Percentiles rank a stretch among this genome's conserved stretches.
These are phyloP conservation scores for Exophiala sp. DNA, from an alignment of 2,329 filamentous ascomycete species.

Conservation along the genomic window DNA sequence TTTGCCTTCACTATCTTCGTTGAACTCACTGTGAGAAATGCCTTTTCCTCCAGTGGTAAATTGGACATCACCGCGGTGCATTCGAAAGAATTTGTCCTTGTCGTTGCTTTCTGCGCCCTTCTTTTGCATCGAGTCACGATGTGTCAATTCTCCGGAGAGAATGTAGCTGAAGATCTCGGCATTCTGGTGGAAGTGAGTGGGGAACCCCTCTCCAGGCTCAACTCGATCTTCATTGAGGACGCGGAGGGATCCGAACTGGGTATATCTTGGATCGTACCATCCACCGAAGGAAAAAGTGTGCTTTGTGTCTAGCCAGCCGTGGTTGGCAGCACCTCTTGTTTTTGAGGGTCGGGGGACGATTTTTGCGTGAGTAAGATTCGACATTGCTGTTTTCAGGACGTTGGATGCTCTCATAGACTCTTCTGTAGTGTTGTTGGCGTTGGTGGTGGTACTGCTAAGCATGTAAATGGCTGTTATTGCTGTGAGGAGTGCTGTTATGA, in stretches of 20 bases:
- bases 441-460: constrained; percentile 14
- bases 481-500: constrained; percentile 21
- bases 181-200: constrained; percentile 78
- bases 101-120: constrained; percentile 61
- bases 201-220: constrained; percentile 69
- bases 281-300: constrained; percentile 81
- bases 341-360: constrained; percentile 71
- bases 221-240: constrained; percentile 90
- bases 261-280: constrained; percentile 65
- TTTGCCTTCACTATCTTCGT: constrained; percentile 75
- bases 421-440: constrained; percentile 1
- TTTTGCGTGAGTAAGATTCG: constrained; percentile 63
- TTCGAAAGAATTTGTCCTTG: constrained; percentile 62
- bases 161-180: constrained; percentile 91
- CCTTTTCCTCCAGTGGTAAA: constrained; percentile 83
- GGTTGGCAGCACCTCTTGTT: constrained; percentile 70
- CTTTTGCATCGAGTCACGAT: constrained; percentile 79
- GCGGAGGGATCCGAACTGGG: constrained; percentile 70
- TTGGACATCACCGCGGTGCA: constrained; percentile 79
- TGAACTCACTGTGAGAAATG: constrained; percentile 78
- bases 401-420: constrained; percentile 24
- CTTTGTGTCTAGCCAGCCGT: constrained; percentile 84
- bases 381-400: constrained; percentile 49
- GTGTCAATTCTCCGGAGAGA: constrained; percentile 78
- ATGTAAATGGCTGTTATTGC: constrained; percentile 22